A percentile compares a stretch with the other conserved stretches of the same genome.
Conservation (phyloP, 2,329 filamentous ascomycete species). For the Neonectria sp. region DNA sequence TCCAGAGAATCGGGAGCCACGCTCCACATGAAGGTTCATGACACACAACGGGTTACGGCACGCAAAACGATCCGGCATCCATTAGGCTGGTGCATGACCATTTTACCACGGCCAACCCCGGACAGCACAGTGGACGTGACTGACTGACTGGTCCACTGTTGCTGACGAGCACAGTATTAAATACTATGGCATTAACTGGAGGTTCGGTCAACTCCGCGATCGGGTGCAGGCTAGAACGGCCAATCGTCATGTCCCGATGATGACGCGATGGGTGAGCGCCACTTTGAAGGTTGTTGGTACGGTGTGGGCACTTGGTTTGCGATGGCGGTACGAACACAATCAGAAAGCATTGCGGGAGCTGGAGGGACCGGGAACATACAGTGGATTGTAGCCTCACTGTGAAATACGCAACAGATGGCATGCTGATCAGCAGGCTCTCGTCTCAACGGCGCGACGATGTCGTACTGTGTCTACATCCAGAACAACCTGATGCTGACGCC, state of each 20-base stretch:
- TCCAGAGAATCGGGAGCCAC: conserved; percentile 53
- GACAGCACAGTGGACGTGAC: conserved; percentile 36
- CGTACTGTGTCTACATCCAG: neutral
- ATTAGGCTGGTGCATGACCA: conserved; percentile 40
- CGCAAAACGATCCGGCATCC: conserved; percentile 44
- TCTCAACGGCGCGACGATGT: neutral
- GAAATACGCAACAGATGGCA: conserved; percentile 4
- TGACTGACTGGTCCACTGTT: conserved; percentile 32
- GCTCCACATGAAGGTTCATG: conserved; percentile 50
- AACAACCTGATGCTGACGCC: conserved; percentile 13
- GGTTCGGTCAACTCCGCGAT: conserved; percentile 27
- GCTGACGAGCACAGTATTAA: conserved; percentile 33
- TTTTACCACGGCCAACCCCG: conserved; percentile 33
- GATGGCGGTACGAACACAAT: conserved; percentile 6
- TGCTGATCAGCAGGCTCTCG: conserved; percentile 11
- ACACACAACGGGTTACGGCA: conserved; percentile 41
- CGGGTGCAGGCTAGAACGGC: neutral
- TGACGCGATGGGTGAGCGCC: conserved; percentile 10
- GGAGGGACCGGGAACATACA: conserved; percentile 8
- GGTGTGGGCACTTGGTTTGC: conserved; percentile 9
- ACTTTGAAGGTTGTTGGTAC: neutral
- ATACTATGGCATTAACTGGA: conserved; percentile 17
- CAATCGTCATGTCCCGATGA: conserved; percentile 5
- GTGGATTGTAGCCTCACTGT: conserved; percentile 17
- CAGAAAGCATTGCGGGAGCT: conserved; percentile 2